These are phyloP conservation scores for Zygotorulaspora sp. DNA, from an alignment of 805 yeast genomes.

Conservation along the genomic window DNA sequence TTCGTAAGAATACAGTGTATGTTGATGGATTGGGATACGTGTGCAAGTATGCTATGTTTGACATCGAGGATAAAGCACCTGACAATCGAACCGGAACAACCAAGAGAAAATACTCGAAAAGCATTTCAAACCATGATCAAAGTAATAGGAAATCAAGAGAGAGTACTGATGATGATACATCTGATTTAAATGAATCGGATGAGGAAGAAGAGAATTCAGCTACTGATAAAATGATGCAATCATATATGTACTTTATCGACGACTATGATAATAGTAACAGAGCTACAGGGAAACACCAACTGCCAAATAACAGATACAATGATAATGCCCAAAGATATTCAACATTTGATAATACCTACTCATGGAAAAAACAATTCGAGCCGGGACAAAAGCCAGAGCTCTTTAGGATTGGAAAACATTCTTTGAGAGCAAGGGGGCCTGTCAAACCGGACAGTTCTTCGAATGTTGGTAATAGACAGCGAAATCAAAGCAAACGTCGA, in stretches of 20 bases:
- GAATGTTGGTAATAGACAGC: neutral
- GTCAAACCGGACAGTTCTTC: constrained; percentile 2
- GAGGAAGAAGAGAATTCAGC: constrained; percentile 29
- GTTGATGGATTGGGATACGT: constrained; percentile 94
- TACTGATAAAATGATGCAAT: constrained; percentile 85
- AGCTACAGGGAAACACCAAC: constrained; percentile 33
- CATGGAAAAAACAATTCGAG: constrained; percentile 35
- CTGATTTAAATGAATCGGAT: constrained; percentile 10
- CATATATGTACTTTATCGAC: constrained; percentile 81
- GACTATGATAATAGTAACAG: constrained; percentile 58
- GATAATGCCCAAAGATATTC: constrained; percentile 5
- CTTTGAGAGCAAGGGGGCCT: constrained; percentile 7
- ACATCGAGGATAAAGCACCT: constrained; percentile 40
- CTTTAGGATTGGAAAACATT: constrained; percentile 19
- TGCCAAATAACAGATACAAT: constrained; percentile 18
- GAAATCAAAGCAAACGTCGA: constrained; percentile 1
- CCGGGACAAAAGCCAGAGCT: constrained; percentile 31
- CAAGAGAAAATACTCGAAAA: constrained; percentile 12
- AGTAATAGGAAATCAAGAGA: constrained; percentile 14
- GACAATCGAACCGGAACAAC: constrained; percentile 23
- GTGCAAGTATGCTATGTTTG: constrained; percentile 90
- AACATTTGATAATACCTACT: constrained; percentile 21
- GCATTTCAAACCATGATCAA: constrained; percentile 7
- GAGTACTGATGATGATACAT: constrained; percentile 14
- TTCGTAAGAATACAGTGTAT: constrained; percentile 82